Percentiles rank a stretch among this genome's conserved stretches.
phyloP scores from a whole-genome alignment of 176 grass and related monocot species.

The Avena eriantha region DNA sequence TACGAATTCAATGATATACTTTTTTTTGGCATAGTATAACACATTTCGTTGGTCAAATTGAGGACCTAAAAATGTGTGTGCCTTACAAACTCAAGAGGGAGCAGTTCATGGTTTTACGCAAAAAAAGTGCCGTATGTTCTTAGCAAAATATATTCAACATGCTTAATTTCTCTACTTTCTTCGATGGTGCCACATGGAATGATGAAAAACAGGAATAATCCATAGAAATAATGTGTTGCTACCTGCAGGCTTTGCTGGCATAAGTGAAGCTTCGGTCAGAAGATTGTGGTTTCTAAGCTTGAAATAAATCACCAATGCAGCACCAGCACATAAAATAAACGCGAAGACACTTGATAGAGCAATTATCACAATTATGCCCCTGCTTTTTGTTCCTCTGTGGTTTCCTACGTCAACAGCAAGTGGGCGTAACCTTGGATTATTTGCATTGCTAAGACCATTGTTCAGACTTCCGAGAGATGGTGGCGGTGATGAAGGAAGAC shows the following conservation, averaged over 20 bases:
- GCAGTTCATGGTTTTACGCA: slow-evolving; percentile 11
- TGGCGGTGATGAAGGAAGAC: slow-evolving; percentile 78
- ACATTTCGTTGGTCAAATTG: background rate
- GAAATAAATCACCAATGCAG: slow-evolving; percentile 67
- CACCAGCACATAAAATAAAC: slow-evolving; percentile 76
- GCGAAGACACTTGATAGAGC: slow-evolving; percentile 82
- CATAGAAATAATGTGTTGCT: slow-evolving; percentile 34
- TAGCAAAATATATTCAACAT: slow-evolving; percentile 7
- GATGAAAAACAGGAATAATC: slow-evolving; percentile 21
- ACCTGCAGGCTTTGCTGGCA: slow-evolving; percentile 73
- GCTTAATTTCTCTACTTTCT: slow-evolving; percentile 27
- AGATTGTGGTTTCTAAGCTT: slow-evolving; percentile 57
- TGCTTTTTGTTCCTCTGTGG: slow-evolving; percentile 62
- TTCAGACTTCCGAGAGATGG: slow-evolving; percentile 54
- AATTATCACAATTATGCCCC: slow-evolving; percentile 67
- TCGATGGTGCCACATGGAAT: slow-evolving; percentile 12
- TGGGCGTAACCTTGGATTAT: slow-evolving; percentile 53
- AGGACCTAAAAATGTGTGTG: background rate
- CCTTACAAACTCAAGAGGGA: background rate
- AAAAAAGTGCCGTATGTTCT: slow-evolving; percentile 14
- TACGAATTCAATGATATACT: background rate
- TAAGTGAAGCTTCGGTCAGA: slow-evolving; percentile 52
- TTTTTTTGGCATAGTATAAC: background rate
- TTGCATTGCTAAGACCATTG: slow-evolving; percentile 66
- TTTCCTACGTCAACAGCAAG: slow-evolving; percentile 79